These are phyloP conservation scores for Trichosporon coremiiforme DNA, from an alignment of 1,284 basidiomycete species.

Conservation along the genomic window DNA sequence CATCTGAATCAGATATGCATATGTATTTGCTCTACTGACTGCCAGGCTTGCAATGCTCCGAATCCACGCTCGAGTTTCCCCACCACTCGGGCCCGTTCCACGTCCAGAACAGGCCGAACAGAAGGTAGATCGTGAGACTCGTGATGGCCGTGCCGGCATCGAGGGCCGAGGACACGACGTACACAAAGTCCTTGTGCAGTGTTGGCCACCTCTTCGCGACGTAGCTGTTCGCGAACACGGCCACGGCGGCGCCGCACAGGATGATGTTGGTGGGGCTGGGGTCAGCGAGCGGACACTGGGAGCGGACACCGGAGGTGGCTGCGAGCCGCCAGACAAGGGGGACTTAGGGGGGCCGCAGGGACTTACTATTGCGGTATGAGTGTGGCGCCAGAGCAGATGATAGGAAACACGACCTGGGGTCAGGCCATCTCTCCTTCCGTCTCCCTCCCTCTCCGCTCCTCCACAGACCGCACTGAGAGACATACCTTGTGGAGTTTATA, in stretches of 20 bases:
- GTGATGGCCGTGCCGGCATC: constrained; percentile 59
- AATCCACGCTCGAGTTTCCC: constrained; percentile 52
- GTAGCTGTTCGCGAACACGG: constrained; percentile 55
- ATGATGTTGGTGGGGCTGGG: constrained; percentile 60
- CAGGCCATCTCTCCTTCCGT: too few species aligned
- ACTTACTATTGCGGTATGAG: constrained; percentile 55
- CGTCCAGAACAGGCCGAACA: constrained; percentile 49
- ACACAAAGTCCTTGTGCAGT: constrained; percentile 48
- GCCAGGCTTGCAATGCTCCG: constrained; percentile 55
- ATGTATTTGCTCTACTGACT: constrained; percentile 26
- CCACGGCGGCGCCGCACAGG: constrained; percentile 55
- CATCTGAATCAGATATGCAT: too few species aligned
- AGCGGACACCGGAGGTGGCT: not conserved
- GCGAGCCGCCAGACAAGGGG: too few species aligned
- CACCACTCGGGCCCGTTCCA: constrained; percentile 52
- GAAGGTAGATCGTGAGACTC: constrained; percentile 58
- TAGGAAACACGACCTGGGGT: constrained; percentile 59
- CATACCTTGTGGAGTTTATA: constrained; percentile 50
- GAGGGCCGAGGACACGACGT: constrained; percentile 57
- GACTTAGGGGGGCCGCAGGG: too few species aligned
- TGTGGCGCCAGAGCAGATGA: constrained; percentile 58
- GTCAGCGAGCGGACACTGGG: too few species aligned
- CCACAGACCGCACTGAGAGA: too few species aligned
- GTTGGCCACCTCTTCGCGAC: constrained; percentile 49
- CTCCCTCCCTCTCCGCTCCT: too few species aligned